These are phyloP conservation scores for Didymella pinodella DNA, from an alignment of 2,329 filamentous ascomycete species.

Conservation along the genomic window DNA sequence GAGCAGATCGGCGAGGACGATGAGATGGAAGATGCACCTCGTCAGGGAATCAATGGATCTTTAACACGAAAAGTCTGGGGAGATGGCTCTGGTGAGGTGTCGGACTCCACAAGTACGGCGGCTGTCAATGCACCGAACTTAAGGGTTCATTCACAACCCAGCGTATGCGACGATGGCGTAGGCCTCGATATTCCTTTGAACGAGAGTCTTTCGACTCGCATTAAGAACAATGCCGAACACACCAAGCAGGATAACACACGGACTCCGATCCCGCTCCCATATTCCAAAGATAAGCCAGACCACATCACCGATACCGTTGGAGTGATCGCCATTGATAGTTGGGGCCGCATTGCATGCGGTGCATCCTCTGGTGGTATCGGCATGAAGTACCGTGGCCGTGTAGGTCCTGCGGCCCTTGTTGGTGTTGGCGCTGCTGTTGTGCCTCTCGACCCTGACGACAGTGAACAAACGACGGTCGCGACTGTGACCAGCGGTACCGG, in stretches of 20 bases:
- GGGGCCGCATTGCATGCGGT: constrained; percentile 88
- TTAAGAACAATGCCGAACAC: constrained; percentile 25
- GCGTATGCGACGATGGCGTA: background rate
- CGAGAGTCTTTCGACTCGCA: constrained; percentile 1
- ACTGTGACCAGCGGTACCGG: constrained; percentile 93
- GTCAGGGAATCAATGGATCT: constrained; percentile 8
- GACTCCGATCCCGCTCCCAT: constrained; percentile 10
- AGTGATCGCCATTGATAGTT: constrained; percentile 87
- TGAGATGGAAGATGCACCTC: constrained; percentile 38
- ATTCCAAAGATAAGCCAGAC: constrained; percentile 53
- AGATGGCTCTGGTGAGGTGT: constrained; percentile 52
- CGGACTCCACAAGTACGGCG: constrained; percentile 34
- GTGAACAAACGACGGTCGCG: constrained; percentile 74
- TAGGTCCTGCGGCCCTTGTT: constrained; percentile 91
- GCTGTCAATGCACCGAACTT: constrained; percentile 33
- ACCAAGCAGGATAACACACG: constrained; percentile 26
- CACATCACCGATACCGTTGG: constrained; percentile 93
- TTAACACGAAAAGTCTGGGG: constrained; percentile 37
- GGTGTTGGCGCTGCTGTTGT: constrained; percentile 90
- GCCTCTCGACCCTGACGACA: constrained; percentile 75
- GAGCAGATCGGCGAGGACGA: constrained; percentile 29
- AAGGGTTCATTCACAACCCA: background rate
- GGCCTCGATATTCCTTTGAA: constrained; percentile 1
- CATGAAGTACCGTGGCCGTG: constrained; percentile 93
- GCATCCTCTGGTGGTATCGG: constrained; percentile 98